phyloP scores from a whole-genome alignment of 2,329 filamentous ascomycete genomes.

The Leptodontidium sp. region DNA sequence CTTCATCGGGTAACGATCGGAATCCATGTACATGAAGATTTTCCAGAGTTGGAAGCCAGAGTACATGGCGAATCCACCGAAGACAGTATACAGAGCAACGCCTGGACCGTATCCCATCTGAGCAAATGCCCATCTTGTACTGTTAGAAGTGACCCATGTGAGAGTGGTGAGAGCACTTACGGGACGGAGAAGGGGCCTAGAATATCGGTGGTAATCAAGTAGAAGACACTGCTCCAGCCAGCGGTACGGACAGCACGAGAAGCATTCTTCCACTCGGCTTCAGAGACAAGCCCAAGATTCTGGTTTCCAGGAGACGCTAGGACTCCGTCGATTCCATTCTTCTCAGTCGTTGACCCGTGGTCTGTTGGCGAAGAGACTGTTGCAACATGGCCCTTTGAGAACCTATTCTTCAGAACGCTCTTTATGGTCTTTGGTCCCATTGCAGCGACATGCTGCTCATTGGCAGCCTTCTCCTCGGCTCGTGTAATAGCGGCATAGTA shows the following conservation, averaged over 20 bases:
- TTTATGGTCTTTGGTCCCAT: constrained; percentile 36
- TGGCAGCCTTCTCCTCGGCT: constrained; percentile 44
- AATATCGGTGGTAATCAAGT: constrained; percentile 41
- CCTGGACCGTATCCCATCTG: constrained; percentile 40
- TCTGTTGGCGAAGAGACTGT: constrained; percentile 21
- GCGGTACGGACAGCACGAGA: constrained; percentile 56
- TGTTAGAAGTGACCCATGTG: constrained; percentile 28
- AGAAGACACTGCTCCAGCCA: constrained; percentile 55
- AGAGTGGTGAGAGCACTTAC: constrained; percentile 38
- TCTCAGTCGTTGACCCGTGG: constrained; percentile 25
- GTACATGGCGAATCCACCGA: constrained; percentile 39
- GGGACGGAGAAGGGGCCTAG: constrained; percentile 36
- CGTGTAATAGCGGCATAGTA: constrained; percentile 48
- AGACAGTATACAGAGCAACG: constrained; percentile 39
- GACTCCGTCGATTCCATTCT: constrained; percentile 27
- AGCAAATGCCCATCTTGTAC: constrained; percentile 49
- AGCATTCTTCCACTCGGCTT: constrained; percentile 57
- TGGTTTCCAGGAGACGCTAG: constrained; percentile 18
- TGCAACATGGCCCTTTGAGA: constrained; percentile 31
- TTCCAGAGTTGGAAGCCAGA: constrained; percentile 42
- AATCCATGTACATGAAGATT: constrained; percentile 39
- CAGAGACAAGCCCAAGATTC: constrained; percentile 41
- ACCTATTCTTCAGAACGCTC: constrained; percentile 36
- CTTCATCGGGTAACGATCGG: constrained; percentile 40
- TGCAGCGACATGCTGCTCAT: constrained; percentile 33